Base-by-base conservation (phyloP, 2,329 filamentous ascomycete genomes). In the Amauroascus niger region DNA sequence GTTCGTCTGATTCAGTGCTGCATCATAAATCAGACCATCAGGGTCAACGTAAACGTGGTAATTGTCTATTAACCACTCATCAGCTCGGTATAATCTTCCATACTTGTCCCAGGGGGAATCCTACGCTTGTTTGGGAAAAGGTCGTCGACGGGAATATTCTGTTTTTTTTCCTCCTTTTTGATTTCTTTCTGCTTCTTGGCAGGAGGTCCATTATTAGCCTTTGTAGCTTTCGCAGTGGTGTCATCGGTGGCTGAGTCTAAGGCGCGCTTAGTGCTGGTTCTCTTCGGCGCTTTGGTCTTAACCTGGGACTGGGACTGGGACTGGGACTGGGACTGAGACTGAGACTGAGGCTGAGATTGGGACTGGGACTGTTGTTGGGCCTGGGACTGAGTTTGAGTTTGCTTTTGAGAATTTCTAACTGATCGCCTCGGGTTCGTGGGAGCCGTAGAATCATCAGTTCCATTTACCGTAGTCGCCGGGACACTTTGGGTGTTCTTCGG, bases 1-100 rank as follows among this genome's bases (percentile, higher is more conserved):
- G 60, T 88, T 86, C 9, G 87, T 86, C 65, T 90, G 85, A 60
- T 90, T 93, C 44, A 94, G 73, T 0, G 85, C 82, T 0, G 86
- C 87, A 64, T 94, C 88, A 66, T 80, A 91, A 46, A 91, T 87
- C 53, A 84, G 70, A 18, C 81, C 80, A 37, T 77, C 68, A 1
- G 77, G 69, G 56, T 84, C 84, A 53, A 91, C 79, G 63, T 85
- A 82, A 30, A 94, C 87, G 1, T 56, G 49, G 49, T 62, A 55
- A n/a, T 50, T 50, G 3, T 1, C 62, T 62, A 54, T 45, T 6
- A 33, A 11, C 16, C 11, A 6, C 3, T 22, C 4, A 20, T 55
- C 26, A 53, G 32, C 11, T 47, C 47, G 8, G n/a, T 30, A 22
- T 43, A 22, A 7, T 24, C 18, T 6, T 49, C 14, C 20, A 49